Evolutionary conservation across 495 filamentous ascomycete species (phyloP), one percentile per base, ranked within the genome.

Genomic region (Evernia prunastri): DNA sequence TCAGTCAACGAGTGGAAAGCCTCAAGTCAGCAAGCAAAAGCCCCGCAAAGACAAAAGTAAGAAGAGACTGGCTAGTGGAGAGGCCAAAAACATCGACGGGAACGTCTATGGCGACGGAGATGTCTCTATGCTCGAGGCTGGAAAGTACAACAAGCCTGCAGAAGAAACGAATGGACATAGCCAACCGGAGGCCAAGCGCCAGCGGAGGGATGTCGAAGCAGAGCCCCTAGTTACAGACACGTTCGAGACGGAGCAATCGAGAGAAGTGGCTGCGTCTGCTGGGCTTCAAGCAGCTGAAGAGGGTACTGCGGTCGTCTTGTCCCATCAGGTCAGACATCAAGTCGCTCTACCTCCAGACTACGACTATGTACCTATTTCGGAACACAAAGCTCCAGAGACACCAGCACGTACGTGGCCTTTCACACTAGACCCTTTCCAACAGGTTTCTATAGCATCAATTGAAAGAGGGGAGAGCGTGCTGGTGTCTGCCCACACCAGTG

Each of bases 251-350:
- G 91, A 91, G 71, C 88, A 96, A 75, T 92, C 92, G 49, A 80
- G 91, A 77, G 90, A 98, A 73, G 83, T 97, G 36, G 88, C 86
- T 39, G 88, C 85, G 7, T 87, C 89, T 10, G 85, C 86, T 60
- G 93, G 92, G n/a, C 83, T 97, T 40, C 89, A 91, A 67, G 76
- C 81, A 15, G 75, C 80, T n/a, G 78, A 86, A 63, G 87, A 88
- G 64, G 73, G 80, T 9, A 73, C 77, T 18, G 84, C 89, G 23
- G 84, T 98, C 54, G 84, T 93, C 31, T 76, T 98, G 29, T 92
- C 89, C 20, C 95, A 97, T 78, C 96, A 98, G 78, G 93, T 98
- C 67, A 91, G 95, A 72, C 94, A 98, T 83, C 92, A 98, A 76
- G 94, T 97, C 65, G 90, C 94, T 33, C 81, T 97, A 39, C 94